These are phyloP conservation scores for Davidsoniella virescens DNA, from an alignment of 2,329 filamentous ascomycete genomes.

Conservation along the genomic window DNA sequence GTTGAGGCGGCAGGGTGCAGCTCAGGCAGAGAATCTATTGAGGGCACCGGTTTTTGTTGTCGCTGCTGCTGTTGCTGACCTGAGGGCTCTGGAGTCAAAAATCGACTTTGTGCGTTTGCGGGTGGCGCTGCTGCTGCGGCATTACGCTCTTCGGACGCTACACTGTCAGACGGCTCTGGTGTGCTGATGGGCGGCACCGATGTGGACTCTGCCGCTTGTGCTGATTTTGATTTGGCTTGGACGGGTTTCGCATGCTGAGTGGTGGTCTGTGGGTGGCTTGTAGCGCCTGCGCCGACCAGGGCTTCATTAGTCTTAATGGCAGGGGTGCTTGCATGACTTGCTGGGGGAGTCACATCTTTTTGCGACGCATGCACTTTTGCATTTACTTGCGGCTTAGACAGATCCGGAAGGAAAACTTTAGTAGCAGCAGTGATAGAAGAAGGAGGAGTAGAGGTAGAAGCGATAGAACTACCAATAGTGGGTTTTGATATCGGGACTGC, in stretches of 20 bases:
- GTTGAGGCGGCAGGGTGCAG: conserved; percentile 9
- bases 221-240: too few species aligned
- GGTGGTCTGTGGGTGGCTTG: too few species aligned
- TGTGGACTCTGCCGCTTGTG: too few species aligned
- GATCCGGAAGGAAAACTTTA: background rate
- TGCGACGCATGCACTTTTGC: background rate
- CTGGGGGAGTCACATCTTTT: background rate
- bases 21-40: conserved; percentile 7
- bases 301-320: background rate
- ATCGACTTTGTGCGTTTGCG: background rate
- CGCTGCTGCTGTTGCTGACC: background rate
- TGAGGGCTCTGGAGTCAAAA: background rate
- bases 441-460: too few species aligned
- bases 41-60: background rate
- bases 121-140: background rate
- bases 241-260: background rate
- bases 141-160: background rate
- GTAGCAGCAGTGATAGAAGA: background rate
- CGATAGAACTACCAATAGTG: too few species aligned
- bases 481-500: background rate
- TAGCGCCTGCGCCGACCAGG: too few species aligned
- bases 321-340: background rate
- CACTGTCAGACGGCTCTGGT: background rate
- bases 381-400: background rate
- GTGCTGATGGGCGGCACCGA: background rate